Conservation (phyloP, 139 green algal genomes). For the Chlamydomonas sp. region DNA sequence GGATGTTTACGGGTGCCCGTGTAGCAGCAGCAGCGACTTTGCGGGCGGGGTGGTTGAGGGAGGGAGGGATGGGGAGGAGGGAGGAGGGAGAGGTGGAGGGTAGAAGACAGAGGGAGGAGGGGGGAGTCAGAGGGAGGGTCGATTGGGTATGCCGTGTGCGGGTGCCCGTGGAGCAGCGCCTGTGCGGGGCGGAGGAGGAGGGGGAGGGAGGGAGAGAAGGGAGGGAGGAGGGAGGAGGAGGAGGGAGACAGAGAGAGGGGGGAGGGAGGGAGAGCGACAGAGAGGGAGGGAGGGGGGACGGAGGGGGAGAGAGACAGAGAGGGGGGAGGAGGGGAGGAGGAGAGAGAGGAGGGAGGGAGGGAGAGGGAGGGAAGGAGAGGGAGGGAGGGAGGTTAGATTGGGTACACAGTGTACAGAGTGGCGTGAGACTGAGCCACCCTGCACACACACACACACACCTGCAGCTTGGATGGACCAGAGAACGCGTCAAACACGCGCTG, state of each 20-base stretch:
- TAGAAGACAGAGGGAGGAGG: neutral
- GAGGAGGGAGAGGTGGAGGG: constrained; percentile 8
- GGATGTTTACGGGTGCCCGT: too few relatives aligned
- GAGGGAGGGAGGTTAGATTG: neutral
- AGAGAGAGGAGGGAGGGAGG: neutral
- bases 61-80: neutral
- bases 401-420: neutral
- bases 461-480: constrained; percentile 52
- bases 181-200: constrained; percentile 40
- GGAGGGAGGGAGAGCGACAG: constrained; percentile 9
- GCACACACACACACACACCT: neutral
- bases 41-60: neutral
- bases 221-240: neutral
- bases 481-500: constrained; percentile 81
- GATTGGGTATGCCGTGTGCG: constrained; percentile 87
- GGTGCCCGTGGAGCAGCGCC: constrained; percentile 97
- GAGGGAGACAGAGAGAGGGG: too few relatives aligned
- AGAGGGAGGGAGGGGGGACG: neutral
- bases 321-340: neutral
- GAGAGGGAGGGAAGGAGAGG: neutral
- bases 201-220: neutral
- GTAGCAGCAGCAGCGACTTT: constrained; percentile 10
- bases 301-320: constrained; percentile 1
- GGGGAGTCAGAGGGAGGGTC: too few relatives aligned
- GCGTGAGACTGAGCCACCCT: neutral